Conservation (phyloP, 495 filamentous ascomycete species). For the Aspergillus ostianus region DNA sequence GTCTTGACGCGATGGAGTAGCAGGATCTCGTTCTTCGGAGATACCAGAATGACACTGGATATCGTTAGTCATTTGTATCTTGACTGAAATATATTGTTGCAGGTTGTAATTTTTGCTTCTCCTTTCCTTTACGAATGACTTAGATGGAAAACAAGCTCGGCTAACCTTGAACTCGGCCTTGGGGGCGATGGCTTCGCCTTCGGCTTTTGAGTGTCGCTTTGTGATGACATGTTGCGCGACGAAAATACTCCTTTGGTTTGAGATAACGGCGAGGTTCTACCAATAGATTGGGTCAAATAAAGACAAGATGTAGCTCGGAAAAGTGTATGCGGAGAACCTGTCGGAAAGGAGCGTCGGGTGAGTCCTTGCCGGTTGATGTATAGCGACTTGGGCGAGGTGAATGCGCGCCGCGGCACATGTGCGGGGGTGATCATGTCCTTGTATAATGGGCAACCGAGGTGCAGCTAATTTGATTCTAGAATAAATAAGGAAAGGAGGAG, state of each 20-base stretch:
- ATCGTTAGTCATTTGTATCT: background rate
- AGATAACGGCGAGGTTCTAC: constrained; percentile 10
- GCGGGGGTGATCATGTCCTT: constrained; percentile 7
- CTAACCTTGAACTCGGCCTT: constrained; percentile 38
- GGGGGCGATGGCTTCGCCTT: constrained; percentile 30
- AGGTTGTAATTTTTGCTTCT: background rate
- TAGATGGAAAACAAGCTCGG: background rate
- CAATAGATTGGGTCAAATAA: background rate
- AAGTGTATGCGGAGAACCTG: background rate
- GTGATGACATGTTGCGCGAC: constrained; percentile 21
- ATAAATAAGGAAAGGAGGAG: background rate
- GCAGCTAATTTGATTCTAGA: constrained; percentile 6
- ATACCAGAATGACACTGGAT: constrained; percentile 76
- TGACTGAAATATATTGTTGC: background rate
- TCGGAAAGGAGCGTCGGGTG: background rate
- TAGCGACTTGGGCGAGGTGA: background rate
- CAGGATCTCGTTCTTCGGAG: constrained; percentile 80
- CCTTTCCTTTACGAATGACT: no score
- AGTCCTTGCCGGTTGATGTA: background rate
- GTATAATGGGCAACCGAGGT: background rate
- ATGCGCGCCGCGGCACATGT: constrained; percentile 1
- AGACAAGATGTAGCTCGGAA: background rate
- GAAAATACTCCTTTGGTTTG: constrained; percentile 8
- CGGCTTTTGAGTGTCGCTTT: constrained; percentile 15
- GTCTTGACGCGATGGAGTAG: constrained; percentile 82